Evolutionary conservation across 116 monocot genomes (phyloP), one percentile per base, ranked within the genome.

Genomic region (Cymodocea nodosa): DNA sequence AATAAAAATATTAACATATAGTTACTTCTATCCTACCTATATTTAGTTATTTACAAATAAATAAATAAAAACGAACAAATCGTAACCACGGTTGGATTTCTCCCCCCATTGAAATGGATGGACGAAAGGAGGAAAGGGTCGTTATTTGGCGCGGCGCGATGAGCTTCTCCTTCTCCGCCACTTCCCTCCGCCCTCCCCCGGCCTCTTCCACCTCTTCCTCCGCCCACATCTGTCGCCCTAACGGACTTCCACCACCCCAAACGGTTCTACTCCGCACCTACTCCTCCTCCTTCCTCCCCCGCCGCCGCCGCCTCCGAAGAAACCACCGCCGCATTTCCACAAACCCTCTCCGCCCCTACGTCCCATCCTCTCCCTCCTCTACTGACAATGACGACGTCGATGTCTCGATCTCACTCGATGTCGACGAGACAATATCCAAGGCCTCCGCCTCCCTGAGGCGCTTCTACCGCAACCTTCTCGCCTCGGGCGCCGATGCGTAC

Each of bases 401-500:
- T 20, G 57, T 71, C 72, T 70, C 79, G 36, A 57, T 71, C 72
- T 70, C 79, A 36, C 6, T 79, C 68, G 81, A 73, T 64, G 11
- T 78, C 20, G 64, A 76, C 13, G 71, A 64, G 56, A 37, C 77
- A 59, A 17, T 64, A 23, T 50, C 57, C 37, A 54, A 48, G 34
- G 80, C 65, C 20, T 52, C 63, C 25, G 72, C 65, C 50, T 55
- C 62, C n/a, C 60, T 72, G 12, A 24, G 17, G 48, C 71, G 72
- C 50, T 48, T 75, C 73, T 67, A 51, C 50, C 62, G 61, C 52
- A 70, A 72, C 59, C 63, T 65, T 16, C 18, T 82, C 65, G 65
- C 77, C 49, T 65, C 81, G 25, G 86, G 79, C 19, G 70, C 53
- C 34, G 86, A 86, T 16, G 94, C 94, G 40, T 86, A 52, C 57